Conservation (phyloP, 441 rosid genomes). For the Cnidoscolus chayamansa region DNA sequence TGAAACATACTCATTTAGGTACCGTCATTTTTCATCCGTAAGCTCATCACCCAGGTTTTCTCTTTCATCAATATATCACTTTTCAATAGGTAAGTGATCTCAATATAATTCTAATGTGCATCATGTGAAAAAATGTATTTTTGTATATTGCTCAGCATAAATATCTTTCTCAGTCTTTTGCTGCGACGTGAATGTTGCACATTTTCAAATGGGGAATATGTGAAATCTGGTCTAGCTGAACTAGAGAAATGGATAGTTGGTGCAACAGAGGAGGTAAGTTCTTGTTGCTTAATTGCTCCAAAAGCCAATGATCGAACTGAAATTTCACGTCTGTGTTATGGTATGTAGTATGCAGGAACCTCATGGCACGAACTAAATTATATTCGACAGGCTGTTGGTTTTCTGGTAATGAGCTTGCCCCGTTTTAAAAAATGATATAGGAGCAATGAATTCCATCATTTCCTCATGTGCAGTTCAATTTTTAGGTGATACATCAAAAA, state of each 20-base stretch:
- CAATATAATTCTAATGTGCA: constrained; percentile 8
- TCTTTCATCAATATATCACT: constrained; percentile 93
- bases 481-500: constrained; percentile 96
- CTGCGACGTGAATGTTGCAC: constrained; percentile 98
- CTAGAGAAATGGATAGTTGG: constrained; percentile 89
- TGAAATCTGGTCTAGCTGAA: constrained; percentile 94
- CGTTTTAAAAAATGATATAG: constrained; percentile 18
- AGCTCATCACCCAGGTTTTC: constrained; percentile 93
- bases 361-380: constrained; percentile 97
- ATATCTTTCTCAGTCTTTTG: constrained; percentile 60
- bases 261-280: constrained; percentile 75
- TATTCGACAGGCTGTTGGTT: constrained; percentile 98
- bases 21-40: constrained; percentile 94
- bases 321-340: constrained; percentile 26
- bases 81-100: constrained; percentile 72
- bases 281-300: constrained; percentile 1
- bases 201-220: constrained; percentile 97
- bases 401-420: constrained; percentile 57
- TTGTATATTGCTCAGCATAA: constrained; percentile 15
- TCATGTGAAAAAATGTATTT: constrained; percentile 8
- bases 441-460: neutral
- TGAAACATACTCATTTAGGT: constrained; percentile 48
- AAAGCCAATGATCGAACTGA: constrained; percentile 2
- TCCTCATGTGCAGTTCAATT: constrained; percentile 19
- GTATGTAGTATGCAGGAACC: constrained; percentile 85